These are phyloP conservation scores for Chloranthus sessilifolius DNA, from an alignment of 164 flowering plant genomes.

Conservation along the genomic window DNA sequence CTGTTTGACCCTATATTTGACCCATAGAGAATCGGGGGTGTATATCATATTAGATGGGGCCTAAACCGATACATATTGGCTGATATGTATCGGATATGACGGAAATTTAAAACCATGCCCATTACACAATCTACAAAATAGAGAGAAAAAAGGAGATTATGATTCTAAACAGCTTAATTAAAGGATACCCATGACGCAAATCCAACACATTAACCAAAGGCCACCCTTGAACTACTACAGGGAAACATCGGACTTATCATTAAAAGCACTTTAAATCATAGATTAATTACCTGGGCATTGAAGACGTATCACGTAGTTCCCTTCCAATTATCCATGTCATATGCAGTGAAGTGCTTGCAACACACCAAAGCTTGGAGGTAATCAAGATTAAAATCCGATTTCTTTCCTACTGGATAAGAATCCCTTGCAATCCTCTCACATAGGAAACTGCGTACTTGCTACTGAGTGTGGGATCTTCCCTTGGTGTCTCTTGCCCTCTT, in stretches of 20 bases:
- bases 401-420: conserved; percentile 38
- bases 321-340: conserved; percentile 85
- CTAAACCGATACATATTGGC: too few species aligned
- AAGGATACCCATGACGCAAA: not conserved
- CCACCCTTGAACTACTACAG: not conserved
- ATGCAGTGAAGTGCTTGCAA: conserved; percentile 93
- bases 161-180: too few species aligned
- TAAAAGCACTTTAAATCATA: not conserved
- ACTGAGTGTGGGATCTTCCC: conserved; percentile 71
- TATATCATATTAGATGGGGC: too few species aligned
- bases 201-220: not conserved
- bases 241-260: not conserved
- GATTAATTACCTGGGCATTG: conserved; percentile 38
- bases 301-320: conserved; percentile 48
- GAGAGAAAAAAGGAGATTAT: too few species aligned
- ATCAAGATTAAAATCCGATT: conserved; percentile 32
- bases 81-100: too few species aligned
- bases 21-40: too few species aligned
- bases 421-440: conserved; percentile 90
- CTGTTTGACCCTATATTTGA: too few species aligned
- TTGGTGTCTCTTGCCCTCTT: conserved; percentile 95
- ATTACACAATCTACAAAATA: not conserved
- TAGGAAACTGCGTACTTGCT: conserved; percentile 61
- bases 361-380: conserved; percentile 68
- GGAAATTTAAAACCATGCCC: too few species aligned